Base-by-base conservation (phyloP, 129 eudicot genomes). In the Saussurea involucrata region DNA sequence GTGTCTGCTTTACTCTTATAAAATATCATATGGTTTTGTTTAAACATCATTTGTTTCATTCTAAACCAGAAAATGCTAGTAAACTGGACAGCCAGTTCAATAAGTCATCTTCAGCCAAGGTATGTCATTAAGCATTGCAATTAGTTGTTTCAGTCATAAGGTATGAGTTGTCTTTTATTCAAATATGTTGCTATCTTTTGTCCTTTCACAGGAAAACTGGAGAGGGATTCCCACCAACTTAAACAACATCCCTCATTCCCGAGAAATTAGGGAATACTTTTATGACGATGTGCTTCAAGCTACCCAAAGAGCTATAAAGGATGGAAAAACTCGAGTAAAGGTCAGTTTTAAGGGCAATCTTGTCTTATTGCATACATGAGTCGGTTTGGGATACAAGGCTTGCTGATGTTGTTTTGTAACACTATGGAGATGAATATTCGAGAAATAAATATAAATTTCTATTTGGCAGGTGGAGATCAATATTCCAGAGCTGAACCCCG, bases 141-240 rank as follows among this genome's bases (percentile, higher is more conserved):
- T 12, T 18, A 70, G 20, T 34, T 9, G 25, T 75, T 12, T 66
- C 78, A 7, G 9, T 53, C 61, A 63, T 34, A 75, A 21, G 24
- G 28, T 49, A 46, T 46, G 17, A 49, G 6, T 49, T 49, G 1
- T 15, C 58, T 49, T 63, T 68, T 55, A 84, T 65, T 49, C 31
- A 57, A 44, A 36, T 68, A 18, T 77, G 37, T 76, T 76, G 75
- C 71, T 46, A 34, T 55, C 21, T 71, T 66, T 71, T 66, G 36
- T 66, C 73, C 76, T 58, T 78, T 76, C 70, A 74, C 86, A 95
- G 99, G 88, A 84, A 37, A 85, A 58, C 29, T 95, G 96, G 96
- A 86, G 99, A 90, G 99, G 99, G 69, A 95, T 95, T 83, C 99
- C 97, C 10, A 95, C 99, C 58, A 92, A 90, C 74, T 83, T 95